These are phyloP conservation scores for Chaetomium sp. DNA, from an alignment of 2,329 filamentous ascomycete species.

Conservation along the genomic window DNA sequence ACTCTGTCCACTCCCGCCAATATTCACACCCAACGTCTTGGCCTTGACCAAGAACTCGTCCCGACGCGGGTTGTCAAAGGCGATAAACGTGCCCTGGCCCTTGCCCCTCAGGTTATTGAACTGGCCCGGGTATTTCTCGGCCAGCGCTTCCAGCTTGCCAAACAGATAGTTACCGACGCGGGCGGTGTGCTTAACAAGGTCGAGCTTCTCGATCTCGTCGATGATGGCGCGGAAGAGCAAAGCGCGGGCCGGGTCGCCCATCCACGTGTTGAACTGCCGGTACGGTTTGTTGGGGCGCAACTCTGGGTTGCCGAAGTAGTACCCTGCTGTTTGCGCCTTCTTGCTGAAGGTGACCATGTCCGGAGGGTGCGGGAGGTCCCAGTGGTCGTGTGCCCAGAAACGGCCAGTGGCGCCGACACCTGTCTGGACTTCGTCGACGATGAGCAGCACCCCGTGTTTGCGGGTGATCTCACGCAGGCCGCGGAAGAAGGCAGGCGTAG, in stretches of 20 bases:
- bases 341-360: slow-evolving; percentile 96
- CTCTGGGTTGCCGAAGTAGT: slow-evolving; percentile 77
- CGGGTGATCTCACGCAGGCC: slow-evolving; percentile 73
- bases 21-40: slow-evolving; percentile 77
- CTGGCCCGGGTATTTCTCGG: slow-evolving; percentile 64
- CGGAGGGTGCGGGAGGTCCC: slow-evolving; percentile 70
- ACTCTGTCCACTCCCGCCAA: slow-evolving; percentile 70
- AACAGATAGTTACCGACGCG: slow-evolving; percentile 74
- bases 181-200: slow-evolving; percentile 75
- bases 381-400: slow-evolving; percentile 97
- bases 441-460: slow-evolving; percentile 72
- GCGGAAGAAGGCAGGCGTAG: slow-evolving; percentile 78
- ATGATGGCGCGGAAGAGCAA: slow-evolving; percentile 83
- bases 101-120: slow-evolving; percentile 82
- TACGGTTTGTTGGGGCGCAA: slow-evolving; percentile 88
- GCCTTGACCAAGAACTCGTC: slow-evolving; percentile 74
- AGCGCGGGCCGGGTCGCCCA: slow-evolving; percentile 82
- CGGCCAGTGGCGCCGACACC: slow-evolving; percentile 87
- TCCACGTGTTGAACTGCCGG: slow-evolving; percentile 97
- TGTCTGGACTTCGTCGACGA: slow-evolving; percentile 92
- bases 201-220: slow-evolving; percentile 67
- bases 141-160: slow-evolving; percentile 59
- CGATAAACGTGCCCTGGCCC: slow-evolving; percentile 85
- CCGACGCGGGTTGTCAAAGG: slow-evolving; percentile 75
- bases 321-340: slow-evolving; percentile 90